These are phyloP conservation scores for Aspergillus latus DNA, from an alignment of 2,329 filamentous ascomycete genomes.

Conservation along the genomic window DNA sequence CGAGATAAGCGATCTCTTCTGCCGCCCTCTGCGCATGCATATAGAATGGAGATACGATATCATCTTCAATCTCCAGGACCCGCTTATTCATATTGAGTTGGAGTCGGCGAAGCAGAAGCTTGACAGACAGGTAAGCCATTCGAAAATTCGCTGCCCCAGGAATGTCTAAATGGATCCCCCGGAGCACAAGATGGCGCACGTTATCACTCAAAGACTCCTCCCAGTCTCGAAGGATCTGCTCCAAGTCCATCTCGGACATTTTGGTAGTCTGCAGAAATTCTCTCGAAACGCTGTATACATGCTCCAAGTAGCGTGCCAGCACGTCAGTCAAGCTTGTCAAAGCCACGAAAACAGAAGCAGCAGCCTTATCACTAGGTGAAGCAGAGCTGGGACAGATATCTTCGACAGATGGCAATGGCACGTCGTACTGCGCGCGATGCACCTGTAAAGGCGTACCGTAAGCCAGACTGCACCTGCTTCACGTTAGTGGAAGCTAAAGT, in stretches of 20 bases:
- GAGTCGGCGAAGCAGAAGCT: conserved; percentile 50
- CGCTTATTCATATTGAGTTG: conserved; percentile 44
- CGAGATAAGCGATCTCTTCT: conserved; percentile 52
- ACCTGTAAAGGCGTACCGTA: conserved; percentile 56
- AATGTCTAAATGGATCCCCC: conserved; percentile 44
- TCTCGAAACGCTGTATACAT: conserved; percentile 35
- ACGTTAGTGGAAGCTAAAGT: background rate
- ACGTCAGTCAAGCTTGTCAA: conserved; percentile 49
- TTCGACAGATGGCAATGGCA: conserved; percentile 44
- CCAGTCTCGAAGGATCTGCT: conserved; percentile 47
- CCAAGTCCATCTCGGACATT: conserved; percentile 32
- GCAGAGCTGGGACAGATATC: conserved; percentile 29
- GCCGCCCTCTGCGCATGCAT: conserved; percentile 47
- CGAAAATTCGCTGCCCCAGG: conserved; percentile 54
- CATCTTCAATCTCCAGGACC: conserved; percentile 13
- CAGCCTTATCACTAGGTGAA: conserved; percentile 20
- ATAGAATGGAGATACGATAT: conserved; percentile 31
- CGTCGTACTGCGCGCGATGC: conserved; percentile 49
- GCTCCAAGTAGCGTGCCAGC: conserved; percentile 37
- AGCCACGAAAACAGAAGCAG: conserved; percentile 47
- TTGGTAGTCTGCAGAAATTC: conserved; percentile 21
- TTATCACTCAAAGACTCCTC: conserved; percentile 43
- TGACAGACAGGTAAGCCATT: conserved; percentile 51
- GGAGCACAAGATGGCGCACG: conserved; percentile 43
- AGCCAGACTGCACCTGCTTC: conserved; percentile 51